Base-by-base conservation (phyloP, 768 basidiomycete genomes). In the Pleurotus ostreatus region DNA sequence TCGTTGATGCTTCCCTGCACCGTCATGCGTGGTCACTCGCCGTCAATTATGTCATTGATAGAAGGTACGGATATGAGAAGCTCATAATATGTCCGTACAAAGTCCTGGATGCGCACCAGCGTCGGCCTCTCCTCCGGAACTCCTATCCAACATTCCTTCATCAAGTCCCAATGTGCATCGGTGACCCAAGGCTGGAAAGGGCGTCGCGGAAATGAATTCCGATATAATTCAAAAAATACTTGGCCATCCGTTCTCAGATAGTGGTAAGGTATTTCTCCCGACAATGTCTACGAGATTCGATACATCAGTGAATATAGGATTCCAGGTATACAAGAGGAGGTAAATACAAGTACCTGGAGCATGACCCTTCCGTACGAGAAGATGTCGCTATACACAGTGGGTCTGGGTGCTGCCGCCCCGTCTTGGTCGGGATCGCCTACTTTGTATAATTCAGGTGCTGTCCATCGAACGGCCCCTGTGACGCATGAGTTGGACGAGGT, bases 131-230 rank as follows among this genome's bases (percentile, higher is more conserved):
- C 22, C 34, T 51, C 40, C 0, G 57, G 57, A 15, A 18, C 26
- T 4, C 51, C 48, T 16, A 40, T 57, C 58, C 58, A 59, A 18
- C 58, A 59, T 22, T 26, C 8, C 22, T 39, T 22, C 26, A 49
- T 49, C 30, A 58, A 49, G 12, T 57, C 58, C 58, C 58, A 59
- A n/a, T 55, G 30, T 6, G 18, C 46, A 46, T 59, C 58, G 9
- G 56, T 46, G 3, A 59, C 38, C 46, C 37, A 39, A 8, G 38
- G 34, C 13, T 52, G 26, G 20, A 49, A 46, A 39, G 57, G 58
- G 34, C 58, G 43, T 20, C 43, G 40, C 12, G 56, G 57, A 16
- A 8, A 25, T 16, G 41, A 9, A 39, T 52, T 44, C 40, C 38
- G 56, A 12, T 55, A 55, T 13, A 55, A 15, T 46, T 44, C 54